Conservation (phyloP, 129 eudicot species). For the Ambrosia trifida region DNA sequence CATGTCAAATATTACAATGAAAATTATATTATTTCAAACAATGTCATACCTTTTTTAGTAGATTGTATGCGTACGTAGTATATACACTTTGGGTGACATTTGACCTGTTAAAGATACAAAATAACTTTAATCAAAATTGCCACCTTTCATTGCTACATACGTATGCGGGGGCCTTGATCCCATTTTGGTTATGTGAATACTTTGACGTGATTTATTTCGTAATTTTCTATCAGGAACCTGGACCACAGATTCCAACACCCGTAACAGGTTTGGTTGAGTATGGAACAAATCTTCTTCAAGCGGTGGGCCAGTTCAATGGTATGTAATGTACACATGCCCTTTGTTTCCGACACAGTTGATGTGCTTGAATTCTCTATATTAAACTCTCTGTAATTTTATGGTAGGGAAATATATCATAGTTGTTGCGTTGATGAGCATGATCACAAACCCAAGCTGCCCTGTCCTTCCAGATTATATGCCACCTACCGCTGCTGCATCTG, state of each 20-base stretch:
- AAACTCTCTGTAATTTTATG: slow-evolving; percentile 13
- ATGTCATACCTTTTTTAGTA: neutral
- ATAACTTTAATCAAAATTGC: neutral
- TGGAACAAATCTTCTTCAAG: slow-evolving; percentile 90
- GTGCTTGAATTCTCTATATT: slow-evolving; percentile 14
- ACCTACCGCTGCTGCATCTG: slow-evolving; percentile 46
- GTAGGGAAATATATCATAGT: slow-evolving; percentile 64
- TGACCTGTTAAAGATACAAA: neutral
- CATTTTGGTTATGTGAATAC: slow-evolving; percentile 10
- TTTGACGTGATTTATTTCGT: neutral
- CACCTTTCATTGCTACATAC: neutral
- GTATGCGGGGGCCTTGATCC: neutral
- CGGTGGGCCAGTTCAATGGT: slow-evolving; percentile 84
- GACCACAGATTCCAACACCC: slow-evolving; percentile 74
- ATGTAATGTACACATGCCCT: slow-evolving; percentile 17
- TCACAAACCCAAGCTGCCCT: slow-evolving; percentile 36
- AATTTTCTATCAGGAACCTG: slow-evolving; percentile 53
- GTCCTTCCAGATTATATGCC: slow-evolving; percentile 53
- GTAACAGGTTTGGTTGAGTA: slow-evolving; percentile 52
- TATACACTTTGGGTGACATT: neutral
- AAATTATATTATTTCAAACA: neutral
- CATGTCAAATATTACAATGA: neutral
- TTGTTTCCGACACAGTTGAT: slow-evolving; percentile 14
- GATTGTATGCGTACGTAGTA: neutral
- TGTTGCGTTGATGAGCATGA: slow-evolving; percentile 62